Conservation (phyloP, 2,329 filamentous ascomycete species). For the Stagonosporopsis tanaceti region DNA sequence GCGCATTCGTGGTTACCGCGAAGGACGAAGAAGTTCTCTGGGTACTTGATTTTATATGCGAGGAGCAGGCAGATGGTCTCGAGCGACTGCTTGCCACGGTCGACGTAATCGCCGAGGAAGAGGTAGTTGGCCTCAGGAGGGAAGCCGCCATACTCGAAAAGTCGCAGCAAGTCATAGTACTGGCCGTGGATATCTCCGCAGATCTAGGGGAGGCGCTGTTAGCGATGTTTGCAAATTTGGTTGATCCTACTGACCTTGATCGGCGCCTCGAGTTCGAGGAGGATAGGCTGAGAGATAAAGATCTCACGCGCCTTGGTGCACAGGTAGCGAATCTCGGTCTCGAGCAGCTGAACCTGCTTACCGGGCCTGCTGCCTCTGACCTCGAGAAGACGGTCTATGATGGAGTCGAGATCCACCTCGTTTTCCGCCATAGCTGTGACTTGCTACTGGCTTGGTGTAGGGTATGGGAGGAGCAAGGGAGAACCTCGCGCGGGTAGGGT, state of each 20-base stretch:
- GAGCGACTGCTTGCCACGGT: constrained; percentile 97
- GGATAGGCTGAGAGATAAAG: constrained; percentile 98
- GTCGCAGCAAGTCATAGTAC: constrained; percentile 95
- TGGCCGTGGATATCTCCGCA: constrained; percentile 99
- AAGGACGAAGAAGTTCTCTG: constrained; percentile 99
- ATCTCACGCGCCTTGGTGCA: constrained; percentile 99
- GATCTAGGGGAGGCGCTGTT: constrained; percentile 68
- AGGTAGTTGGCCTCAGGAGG: constrained; percentile 99
- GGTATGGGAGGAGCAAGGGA: constrained; percentile 41
- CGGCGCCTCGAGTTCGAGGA: constrained; percentile 95
- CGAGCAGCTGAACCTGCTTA: constrained; percentile 97
- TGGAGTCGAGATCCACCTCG: constrained; percentile 98
- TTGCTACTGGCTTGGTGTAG: constrained; percentile 42
- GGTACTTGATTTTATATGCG: constrained; percentile 99
- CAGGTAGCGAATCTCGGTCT: constrained; percentile 94
- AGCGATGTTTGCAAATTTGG: constrained; percentile 17
- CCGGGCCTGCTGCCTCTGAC: constrained; percentile 96
- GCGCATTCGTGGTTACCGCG: constrained; percentile 99
- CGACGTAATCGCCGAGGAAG: constrained; percentile 98
- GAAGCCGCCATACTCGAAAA: constrained; percentile 98
- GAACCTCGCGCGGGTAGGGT: constrained; percentile 45
- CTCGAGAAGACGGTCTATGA: constrained; percentile 98
- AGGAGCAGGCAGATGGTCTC: constrained; percentile 97
- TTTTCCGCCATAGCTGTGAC: constrained; percentile 74
- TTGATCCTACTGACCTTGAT: constrained; percentile 79